phyloP scores from a whole-genome alignment of 805 yeast genomes.

The Metschnikowia proteae region DNA sequence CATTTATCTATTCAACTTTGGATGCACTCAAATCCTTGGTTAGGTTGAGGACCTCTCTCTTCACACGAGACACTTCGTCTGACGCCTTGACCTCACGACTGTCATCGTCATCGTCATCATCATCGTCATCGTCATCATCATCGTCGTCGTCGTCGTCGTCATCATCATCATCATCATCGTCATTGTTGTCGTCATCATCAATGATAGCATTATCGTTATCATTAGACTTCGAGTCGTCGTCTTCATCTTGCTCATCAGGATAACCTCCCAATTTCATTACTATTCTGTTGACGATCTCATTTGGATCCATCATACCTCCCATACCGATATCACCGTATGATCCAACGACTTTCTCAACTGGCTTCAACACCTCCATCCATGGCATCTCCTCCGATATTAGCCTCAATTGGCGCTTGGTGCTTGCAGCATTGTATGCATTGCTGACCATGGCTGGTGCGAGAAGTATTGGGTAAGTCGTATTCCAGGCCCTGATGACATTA shows the following conservation, averaged over 20 bases:
- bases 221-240: conserved; percentile 45
- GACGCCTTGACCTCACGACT: conserved; percentile 8
- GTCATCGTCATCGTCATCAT: conserved; percentile 28
- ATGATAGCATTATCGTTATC: conserved; percentile 28
- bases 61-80: conserved; percentile 12
- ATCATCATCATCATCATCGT: conserved; percentile 37
- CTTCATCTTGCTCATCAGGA: conserved; percentile 49
- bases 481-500: conserved; percentile 92
- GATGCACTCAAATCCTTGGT: conserved; percentile 7
- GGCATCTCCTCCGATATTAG: conserved; percentile 86
- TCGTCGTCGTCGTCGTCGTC: conserved; percentile 40
- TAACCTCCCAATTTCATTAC: conserved; percentile 63
- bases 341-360: conserved; percentile 90
- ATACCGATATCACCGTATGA: conserved; percentile 97
- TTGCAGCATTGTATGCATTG: conserved; percentile 82
- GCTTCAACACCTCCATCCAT: conserved; percentile 90
- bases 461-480: conserved; percentile 81
- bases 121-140: conserved; percentile 45
- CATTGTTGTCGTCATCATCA: conserved; percentile 26
- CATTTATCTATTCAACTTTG: conserved; percentile 1
- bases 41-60: conserved; percentile 11
- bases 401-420: conserved; percentile 78
- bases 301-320: conserved; percentile 99
- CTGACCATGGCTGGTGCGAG: conserved; percentile 97
- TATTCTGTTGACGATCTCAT: conserved; percentile 83